Base-by-base conservation (phyloP, 2,329 filamentous ascomycete genomes). In the Eutypella sp. region DNA sequence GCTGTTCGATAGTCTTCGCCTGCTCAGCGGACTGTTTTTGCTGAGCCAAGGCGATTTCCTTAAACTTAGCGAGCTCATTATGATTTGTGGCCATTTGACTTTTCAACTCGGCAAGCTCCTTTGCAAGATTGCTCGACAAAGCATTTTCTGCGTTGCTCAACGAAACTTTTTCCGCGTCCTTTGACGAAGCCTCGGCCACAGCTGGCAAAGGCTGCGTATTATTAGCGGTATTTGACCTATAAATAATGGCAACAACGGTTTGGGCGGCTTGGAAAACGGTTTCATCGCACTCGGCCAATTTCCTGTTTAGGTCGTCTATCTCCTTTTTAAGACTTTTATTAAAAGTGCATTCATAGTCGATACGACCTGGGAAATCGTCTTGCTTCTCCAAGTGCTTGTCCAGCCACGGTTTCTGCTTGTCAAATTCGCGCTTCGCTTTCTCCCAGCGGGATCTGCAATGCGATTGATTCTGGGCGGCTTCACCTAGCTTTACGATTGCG, bases 51-150 rank as follows among this genome's bases (percentile, higher is more conserved):
- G 29, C 25, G 6, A 47, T 39, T 23, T 53, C 46, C 34, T 54
- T 42, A 25, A 58, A 42, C 9, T 50, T 37, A 2, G 51, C 47
- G 25, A 61, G 47, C 41, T 54, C 56, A 11, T 34, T 43, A 20
- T 42, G 42, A 29, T 13, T 41, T 56, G 54, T 20, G 47, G 45
- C 6, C 24, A 36, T 23, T 9, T 48, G 41, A 23, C 53, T 47
- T 37, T 54, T 43, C 23, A 58, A 42, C 8, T 51, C 40, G 4
- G 52, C 49, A 27, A 61, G 48, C 42, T 54, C 56, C 11, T 37
- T 41, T 45, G 61, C 56, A 8, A 63, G 40, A 2, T 48, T 42
- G 31, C 46, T 38, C 11, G n/a, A n/a, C n/a, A n/a, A n/a, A n/a
- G n/a, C n/a, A n/a, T n/a, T n/a, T n/a, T n/a, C n/a, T n/a, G n/a